A percentile compares a stretch with the other conserved stretches of the same genome.
Conservation (phyloP, 2,329 filamentous ascomycete genomes). For the Calonectria pseudoreteaudii region DNA sequence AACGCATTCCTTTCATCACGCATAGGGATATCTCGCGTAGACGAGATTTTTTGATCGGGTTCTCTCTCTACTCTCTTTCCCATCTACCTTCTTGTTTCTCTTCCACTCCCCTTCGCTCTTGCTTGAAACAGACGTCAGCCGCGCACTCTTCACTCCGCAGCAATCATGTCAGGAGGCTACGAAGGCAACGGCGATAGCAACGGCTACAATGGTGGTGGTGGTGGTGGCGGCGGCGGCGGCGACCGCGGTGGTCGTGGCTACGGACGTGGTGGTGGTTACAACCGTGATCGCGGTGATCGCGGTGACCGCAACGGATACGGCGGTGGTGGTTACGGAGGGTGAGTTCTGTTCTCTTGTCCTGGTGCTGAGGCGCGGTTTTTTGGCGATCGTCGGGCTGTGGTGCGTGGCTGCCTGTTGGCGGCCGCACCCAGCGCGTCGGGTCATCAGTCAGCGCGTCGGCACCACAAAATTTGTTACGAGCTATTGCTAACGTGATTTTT, state of each 20-base stretch:
- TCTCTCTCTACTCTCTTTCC: slow-evolving; percentile 36
- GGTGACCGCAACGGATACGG: slow-evolving; percentile 58
- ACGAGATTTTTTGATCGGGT: slow-evolving; percentile 33
- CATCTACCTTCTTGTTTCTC: slow-evolving; percentile 6
- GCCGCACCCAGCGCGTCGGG: slow-evolving; percentile 16
- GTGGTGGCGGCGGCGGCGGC: slow-evolving; percentile 47
- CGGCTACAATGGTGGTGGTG: slow-evolving; percentile 44
- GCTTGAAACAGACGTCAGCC: slow-evolving; percentile 29
- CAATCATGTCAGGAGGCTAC: slow-evolving; percentile 59
- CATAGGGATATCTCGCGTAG: slow-evolving; percentile 36
- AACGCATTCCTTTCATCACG: slow-evolving; percentile 45
- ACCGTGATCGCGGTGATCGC: slow-evolving; percentile 58
- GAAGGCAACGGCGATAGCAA: slow-evolving; percentile 32
- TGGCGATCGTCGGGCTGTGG: slow-evolving; percentile 20
- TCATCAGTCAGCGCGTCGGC: slow-evolving; percentile 25
- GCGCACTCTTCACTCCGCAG: slow-evolving; percentile 25
- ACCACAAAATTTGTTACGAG: slow-evolving; percentile 15
- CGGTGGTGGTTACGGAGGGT: slow-evolving; percentile 49
- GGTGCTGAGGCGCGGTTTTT: slow-evolving; percentile 19
- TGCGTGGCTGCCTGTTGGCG: slow-evolving; percentile 23
- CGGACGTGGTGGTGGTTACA: slow-evolving; percentile 51
- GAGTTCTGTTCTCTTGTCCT: slow-evolving; percentile 40
- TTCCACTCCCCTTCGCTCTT: slow-evolving; percentile 19
- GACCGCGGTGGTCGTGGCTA: slow-evolving; percentile 46
- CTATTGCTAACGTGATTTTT: slow-evolving; percentile 49